Percentiles rank a stretch among this genome's conserved stretches.
Conservation (phyloP, 352 stramenopile genomes). For the Phytophthora meadii region DNA sequence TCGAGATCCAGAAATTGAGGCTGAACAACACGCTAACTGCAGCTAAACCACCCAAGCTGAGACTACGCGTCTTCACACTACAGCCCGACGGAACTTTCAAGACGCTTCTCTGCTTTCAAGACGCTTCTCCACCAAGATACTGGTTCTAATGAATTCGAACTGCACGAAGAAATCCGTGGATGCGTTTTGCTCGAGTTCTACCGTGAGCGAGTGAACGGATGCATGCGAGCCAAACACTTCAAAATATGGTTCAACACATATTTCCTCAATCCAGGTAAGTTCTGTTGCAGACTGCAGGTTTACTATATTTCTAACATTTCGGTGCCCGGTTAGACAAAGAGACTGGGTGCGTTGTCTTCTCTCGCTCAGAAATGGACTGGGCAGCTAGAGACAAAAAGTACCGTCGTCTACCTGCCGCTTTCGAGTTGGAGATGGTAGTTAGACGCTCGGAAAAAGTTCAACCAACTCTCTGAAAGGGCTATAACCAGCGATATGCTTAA, state of each 20-base stretch:
- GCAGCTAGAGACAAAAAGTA: constrained; percentile 67
- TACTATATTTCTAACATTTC: not conserved
- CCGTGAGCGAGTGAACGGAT: constrained; percentile 42
- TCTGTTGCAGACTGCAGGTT: not conserved
- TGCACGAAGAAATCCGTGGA: constrained; percentile 53
- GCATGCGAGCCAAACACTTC: constrained; percentile 66
- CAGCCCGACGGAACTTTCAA: constrained; percentile 34
- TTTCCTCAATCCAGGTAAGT: constrained; percentile 48
- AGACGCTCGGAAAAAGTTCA: constrained; percentile 4
- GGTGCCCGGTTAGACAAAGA: constrained; percentile 37
- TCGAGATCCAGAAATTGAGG: constrained; percentile 44
- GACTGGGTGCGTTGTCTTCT: constrained; percentile 44
- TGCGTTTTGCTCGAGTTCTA: constrained; percentile 73
- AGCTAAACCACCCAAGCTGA: constrained; percentile 42
- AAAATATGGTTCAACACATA: constrained; percentile 81
- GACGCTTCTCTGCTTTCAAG: constrained; percentile 45
- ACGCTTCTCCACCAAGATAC: constrained; percentile 55
- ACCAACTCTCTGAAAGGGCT: constrained; percentile 16
- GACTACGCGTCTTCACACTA: constrained; percentile 59
- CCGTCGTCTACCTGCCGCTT: constrained; percentile 63
- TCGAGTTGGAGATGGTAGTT: constrained; percentile 66
- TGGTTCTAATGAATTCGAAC: constrained; percentile 56
- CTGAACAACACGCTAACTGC: constrained; percentile 56
- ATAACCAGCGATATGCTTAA: not conserved
- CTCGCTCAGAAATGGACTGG: constrained; percentile 72